Evolutionary conservation across 1,284 basidiomycete species (phyloP).

Genomic region (Schizophyllum amplum): DNA sequence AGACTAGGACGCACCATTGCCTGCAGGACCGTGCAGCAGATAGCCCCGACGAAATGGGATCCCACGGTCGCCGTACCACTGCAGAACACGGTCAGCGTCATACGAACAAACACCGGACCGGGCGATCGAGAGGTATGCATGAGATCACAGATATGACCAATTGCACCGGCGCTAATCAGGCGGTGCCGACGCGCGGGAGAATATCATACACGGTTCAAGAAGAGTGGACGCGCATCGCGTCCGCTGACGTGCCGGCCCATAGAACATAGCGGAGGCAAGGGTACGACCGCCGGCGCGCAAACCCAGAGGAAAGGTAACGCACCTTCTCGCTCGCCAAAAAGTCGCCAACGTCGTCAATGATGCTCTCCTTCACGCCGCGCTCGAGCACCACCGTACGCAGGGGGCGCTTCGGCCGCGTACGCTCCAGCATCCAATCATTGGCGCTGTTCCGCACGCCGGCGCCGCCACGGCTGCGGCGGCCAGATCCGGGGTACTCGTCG

Average conservation of each 20-base stretch:
- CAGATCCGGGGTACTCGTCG: background rate
- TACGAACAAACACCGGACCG: background rate
- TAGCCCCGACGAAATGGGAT: constrained; percentile 84
- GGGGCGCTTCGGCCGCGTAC: constrained; percentile 73
- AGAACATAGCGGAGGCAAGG: background rate
- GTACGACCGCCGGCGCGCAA: background rate
- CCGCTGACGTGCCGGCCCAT: too few species aligned
- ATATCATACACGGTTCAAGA: background rate
- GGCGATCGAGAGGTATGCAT: background rate
- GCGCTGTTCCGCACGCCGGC: background rate
- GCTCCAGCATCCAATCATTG: constrained; percentile 64
- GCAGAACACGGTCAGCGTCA: constrained; percentile 2
- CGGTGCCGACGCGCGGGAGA: background rate
- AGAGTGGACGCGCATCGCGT: background rate
- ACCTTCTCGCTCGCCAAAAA: constrained; percentile 76
- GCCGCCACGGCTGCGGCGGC: too few species aligned
- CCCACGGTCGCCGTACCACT: constrained; percentile 62
- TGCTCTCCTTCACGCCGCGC: constrained; percentile 78
- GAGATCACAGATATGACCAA: background rate
- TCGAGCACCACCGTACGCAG: constrained; percentile 75
- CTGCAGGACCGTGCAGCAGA: constrained; percentile 69
- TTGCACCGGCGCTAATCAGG: background rate
- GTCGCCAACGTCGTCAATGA: constrained; percentile 70
- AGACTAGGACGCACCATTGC: constrained; percentile 19
- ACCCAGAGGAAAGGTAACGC: constrained; percentile 8